Evolutionary conservation across 495 filamentous ascomycete genomes (phyloP).

Genomic region (Podospora australis): DNA sequence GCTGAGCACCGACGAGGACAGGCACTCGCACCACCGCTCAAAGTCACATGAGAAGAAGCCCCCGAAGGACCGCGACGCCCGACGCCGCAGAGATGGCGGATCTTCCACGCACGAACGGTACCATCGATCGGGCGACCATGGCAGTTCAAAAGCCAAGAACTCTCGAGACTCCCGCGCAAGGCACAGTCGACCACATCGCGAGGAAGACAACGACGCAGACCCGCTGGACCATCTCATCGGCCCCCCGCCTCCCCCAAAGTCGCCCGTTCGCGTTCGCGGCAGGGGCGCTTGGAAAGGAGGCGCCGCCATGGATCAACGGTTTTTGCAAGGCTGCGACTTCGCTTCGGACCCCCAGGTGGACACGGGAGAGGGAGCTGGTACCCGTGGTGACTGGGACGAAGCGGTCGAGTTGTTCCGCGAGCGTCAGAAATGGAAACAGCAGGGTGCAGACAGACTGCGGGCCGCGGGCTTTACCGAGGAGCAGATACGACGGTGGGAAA

Average conservation of each 20-base stretch:
- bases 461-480: constrained; percentile 74
- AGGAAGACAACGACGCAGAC: constrained; percentile 55
- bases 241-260: constrained; percentile 56
- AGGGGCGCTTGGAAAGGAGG: constrained; percentile 53
- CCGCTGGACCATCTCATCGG: constrained; percentile 76
- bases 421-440: constrained; percentile 69
- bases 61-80: constrained; percentile 6
- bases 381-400: constrained; percentile 71
- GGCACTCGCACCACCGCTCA: background rate
- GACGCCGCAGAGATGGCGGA: constrained; percentile 1
- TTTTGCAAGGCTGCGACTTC: constrained; percentile 73
- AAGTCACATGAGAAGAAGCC: constrained; percentile 8
- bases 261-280: constrained; percentile 58
- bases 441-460: constrained; percentile 70
- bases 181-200: background rate
- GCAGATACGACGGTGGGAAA: constrained; percentile 73
- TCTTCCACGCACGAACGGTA: constrained; percentile 14
- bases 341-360: constrained; percentile 59
- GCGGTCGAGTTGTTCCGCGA: constrained; percentile 78
- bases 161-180: background rate
- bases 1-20: constrained; percentile 9
- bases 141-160: background rate
- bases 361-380: constrained; percentile 5
- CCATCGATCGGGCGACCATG: too few relatives aligned
- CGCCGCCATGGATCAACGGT: constrained; percentile 77